Evolutionary conservation across 495 filamentous ascomycete species (phyloP).

Genomic region (Penicillium longicatenatum): DNA sequence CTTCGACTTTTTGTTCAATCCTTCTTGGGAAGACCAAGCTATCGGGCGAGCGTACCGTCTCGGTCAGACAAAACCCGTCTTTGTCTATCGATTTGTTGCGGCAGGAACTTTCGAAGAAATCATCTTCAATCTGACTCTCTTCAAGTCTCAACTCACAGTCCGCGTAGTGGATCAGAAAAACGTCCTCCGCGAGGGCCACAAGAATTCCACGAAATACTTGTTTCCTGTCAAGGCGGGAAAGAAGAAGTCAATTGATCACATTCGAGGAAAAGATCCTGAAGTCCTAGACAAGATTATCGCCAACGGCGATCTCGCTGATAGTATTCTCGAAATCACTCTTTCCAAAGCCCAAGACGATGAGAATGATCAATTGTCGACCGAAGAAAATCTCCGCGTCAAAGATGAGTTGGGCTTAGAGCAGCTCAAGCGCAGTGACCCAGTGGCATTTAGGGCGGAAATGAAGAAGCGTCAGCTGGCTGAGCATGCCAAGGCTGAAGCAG

Average conservation of each 20-base stretch:
- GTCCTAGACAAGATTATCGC: conserved; percentile 71
- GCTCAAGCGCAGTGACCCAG: conserved; percentile 48
- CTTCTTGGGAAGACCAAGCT: conserved; percentile 82
- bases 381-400: conserved; percentile 53
- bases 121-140: conserved; percentile 69
- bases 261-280: conserved; percentile 59
- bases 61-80: conserved; percentile 81
- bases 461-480: not conserved
- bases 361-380: conserved; percentile 56
- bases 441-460: conserved; percentile 26
- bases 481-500: not conserved
- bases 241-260: conserved; percentile 49
- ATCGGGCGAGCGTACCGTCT: conserved; percentile 86
- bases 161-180: conserved; percentile 86
- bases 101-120: conserved; percentile 79
- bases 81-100: conserved; percentile 80
- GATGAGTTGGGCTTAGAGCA: conserved; percentile 44
- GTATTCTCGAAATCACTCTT: conserved; percentile 56
- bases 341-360: conserved; percentile 61
- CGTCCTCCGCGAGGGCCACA: conserved; percentile 56
- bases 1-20: conserved; percentile 82
- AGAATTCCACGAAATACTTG: conserved; percentile 54
- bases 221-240: conserved; percentile 54
- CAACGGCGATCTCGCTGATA: conserved; percentile 17
- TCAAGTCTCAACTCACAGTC: conserved; percentile 77